Conservation (phyloP, 352 stramenopile species). For the Phytophthora quininea region DNA sequence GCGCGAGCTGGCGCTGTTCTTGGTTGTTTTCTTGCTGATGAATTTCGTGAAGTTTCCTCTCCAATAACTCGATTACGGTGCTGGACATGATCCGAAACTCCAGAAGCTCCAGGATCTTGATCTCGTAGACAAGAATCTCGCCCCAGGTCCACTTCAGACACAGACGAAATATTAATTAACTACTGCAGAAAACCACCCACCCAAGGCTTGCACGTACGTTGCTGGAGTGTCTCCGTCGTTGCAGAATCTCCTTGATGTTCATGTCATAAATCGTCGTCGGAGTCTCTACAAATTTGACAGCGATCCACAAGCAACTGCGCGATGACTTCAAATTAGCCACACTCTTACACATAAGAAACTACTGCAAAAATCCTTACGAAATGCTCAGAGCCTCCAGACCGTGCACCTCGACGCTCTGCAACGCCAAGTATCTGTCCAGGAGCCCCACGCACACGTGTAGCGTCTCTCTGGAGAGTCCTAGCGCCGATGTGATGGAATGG, state of each 20-base stretch:
- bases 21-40: conserved; percentile 8
- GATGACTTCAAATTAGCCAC: background rate
- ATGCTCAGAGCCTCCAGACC: conserved; percentile 66
- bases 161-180: background rate
- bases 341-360: background rate
- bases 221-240: conserved; percentile 59
- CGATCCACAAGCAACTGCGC: conserved; percentile 69
- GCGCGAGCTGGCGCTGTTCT: conserved; percentile 45
- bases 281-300: conserved; percentile 76
- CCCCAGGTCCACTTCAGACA: conserved; percentile 63
- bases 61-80: conserved; percentile 50
- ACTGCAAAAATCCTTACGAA: conserved; percentile 41
- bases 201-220: conserved; percentile 45
- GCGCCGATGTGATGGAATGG: conserved; percentile 62
- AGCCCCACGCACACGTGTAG: conserved; percentile 64
- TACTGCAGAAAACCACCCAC: background rate
- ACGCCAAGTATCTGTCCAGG: conserved; percentile 55
- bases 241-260: conserved; percentile 66
- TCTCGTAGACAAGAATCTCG: conserved; percentile 61
- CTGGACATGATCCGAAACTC: conserved; percentile 65
- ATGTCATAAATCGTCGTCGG: conserved; percentile 60
- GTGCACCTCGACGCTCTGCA: conserved; percentile 22
- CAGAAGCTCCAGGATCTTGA: conserved; percentile 47
- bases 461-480: conserved; percentile 64
- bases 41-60: conserved; percentile 46